phyloP scores from a whole-genome alignment of 768 basidiomycete genomes.

The Thelephora aurantiotincta region DNA sequence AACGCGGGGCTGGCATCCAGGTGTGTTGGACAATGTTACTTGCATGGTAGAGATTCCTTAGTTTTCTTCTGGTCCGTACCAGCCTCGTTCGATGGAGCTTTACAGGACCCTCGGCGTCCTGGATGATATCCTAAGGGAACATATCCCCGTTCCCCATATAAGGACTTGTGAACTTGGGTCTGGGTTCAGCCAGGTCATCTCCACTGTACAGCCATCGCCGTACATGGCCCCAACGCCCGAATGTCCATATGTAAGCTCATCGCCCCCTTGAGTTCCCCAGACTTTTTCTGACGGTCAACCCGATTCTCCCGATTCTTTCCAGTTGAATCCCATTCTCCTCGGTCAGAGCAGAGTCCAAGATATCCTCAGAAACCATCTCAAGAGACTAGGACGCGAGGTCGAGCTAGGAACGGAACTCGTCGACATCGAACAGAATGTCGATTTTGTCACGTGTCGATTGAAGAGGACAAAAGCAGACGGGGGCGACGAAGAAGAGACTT shows the following conservation, averaged over 20 bases:
- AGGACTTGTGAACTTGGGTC: constrained; percentile 10
- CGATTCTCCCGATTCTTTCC: background rate
- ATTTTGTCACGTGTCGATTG: constrained; percentile 18
- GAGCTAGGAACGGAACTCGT: constrained; percentile 22
- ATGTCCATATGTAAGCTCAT: constrained; percentile 8
- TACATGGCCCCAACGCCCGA: constrained; percentile 3
- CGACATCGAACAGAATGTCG: constrained; percentile 18
- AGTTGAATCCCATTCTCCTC: background rate
- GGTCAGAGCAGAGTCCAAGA: constrained; percentile 13
- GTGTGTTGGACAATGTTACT: constrained; percentile 5
- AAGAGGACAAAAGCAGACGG: constrained; percentile 10
- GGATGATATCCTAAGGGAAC: constrained; percentile 5
- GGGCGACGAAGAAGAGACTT: constrained; percentile 14
- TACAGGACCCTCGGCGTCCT: constrained; percentile 10
- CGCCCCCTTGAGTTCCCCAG: background rate
- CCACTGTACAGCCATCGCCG: constrained; percentile 2
- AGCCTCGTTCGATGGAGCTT: constrained; percentile 12
- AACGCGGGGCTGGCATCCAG: constrained; percentile 15
- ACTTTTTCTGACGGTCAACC: background rate
- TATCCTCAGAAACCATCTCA: constrained; percentile 18
- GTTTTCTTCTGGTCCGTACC: background rate
- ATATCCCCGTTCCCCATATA: constrained; percentile 1
- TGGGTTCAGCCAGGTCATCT: constrained; percentile 4
- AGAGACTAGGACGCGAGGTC: constrained; percentile 15
- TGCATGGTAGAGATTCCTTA: background rate